Base-by-base conservation (phyloP, 331 rosid genomes). In the Dryas integrifolia region DNA sequence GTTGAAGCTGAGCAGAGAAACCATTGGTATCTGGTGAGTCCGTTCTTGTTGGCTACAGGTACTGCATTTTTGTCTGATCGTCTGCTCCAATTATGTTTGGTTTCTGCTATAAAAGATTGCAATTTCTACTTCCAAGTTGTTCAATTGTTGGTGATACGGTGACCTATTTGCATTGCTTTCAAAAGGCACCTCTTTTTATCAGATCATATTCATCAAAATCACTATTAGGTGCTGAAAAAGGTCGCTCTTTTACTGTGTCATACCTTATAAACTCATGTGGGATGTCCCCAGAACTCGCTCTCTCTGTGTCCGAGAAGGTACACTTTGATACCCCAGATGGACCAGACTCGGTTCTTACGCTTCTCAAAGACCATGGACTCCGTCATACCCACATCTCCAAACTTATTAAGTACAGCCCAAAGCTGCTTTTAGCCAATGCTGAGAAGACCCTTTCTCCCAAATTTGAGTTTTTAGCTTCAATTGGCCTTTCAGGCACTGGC, bases 241-340 rank as follows among this genome's bases (percentile, higher is more conserved):
- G 3, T 44, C 6, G 4, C n/a, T 57, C 35, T 2, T 76, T 60
- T 53, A 52, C 75, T 7, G 78, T 58, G 10, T 51, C 78, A 4
- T 76, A 76, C 71, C 79, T 81, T 18, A 47, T 76, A 21, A 39
- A 72, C 53, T 16, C 75, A 15, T 61, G 67, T 72, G 76, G 81
- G 40, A 60, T 72, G 5, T 67, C 81, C 26, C 72, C 47, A 18
- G 39, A 76, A 58, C 14, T 14, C 3, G 81, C 76, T 59, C 56
- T 61, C 4, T 51, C 68, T 9, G 66, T n/a, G 9, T 53, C 74
- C 10, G 44, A 67, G 48, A 40, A 0, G 10, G 9, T 76, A 0
- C 21, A 7, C 1, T 52, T 81, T 24, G 49, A 52, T 14, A 44
- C 66, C 46, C 75, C 51, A 13, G 60, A 76, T 35, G 44, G 5